Conservation (phyloP, 768 basidiomycete genomes). For the Trametes cinnabarina region DNA sequence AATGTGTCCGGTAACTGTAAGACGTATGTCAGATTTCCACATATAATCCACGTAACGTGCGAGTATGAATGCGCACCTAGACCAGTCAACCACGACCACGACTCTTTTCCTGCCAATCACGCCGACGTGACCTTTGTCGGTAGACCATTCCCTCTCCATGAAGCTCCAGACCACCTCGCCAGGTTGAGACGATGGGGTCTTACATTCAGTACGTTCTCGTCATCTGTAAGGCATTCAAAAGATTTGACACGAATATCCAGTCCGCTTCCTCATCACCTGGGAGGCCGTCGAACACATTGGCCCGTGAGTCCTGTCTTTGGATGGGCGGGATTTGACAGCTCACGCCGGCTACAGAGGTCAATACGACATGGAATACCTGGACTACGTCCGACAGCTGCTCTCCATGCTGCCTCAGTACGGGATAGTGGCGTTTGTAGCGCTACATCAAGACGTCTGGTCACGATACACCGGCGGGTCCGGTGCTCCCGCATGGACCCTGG, state of each 20-base stretch:
- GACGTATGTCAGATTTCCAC: slow-evolving; percentile 48
- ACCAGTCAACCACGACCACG: slow-evolving; percentile 66
- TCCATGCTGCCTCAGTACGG: slow-evolving; percentile 71
- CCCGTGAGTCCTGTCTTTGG: slow-evolving; percentile 55
- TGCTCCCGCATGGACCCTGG: slow-evolving; percentile 94
- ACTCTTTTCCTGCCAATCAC: slow-evolving; percentile 63
- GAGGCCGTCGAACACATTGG: slow-evolving; percentile 94
- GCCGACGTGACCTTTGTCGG: slow-evolving; percentile 80
- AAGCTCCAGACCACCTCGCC: slow-evolving; percentile 82
- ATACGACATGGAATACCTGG: slow-evolving; percentile 81
- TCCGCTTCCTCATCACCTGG: slow-evolving; percentile 94
- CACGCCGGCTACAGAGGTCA: slow-evolving; percentile 51
- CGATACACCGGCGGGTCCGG: slow-evolving; percentile 93
- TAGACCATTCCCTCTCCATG: slow-evolving; percentile 85
- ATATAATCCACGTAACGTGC: not conserved
- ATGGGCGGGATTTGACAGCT: not conserved
- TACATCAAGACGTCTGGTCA: slow-evolving; percentile 97
- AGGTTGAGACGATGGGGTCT: slow-evolving; percentile 84
- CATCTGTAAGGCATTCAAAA: not conserved
- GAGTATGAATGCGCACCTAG: slow-evolving; percentile 39
- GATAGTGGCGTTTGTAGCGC: slow-evolving; percentile 67
- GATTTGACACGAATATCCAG: slow-evolving; percentile 35
- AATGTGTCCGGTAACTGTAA: slow-evolving; percentile 85
- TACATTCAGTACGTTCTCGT: slow-evolving; percentile 65
- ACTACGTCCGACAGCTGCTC: slow-evolving; percentile 71